Conservation (phyloP, 371 early-diverging fungal genomes). For the Apophysomyces trapeziformis region DNA sequence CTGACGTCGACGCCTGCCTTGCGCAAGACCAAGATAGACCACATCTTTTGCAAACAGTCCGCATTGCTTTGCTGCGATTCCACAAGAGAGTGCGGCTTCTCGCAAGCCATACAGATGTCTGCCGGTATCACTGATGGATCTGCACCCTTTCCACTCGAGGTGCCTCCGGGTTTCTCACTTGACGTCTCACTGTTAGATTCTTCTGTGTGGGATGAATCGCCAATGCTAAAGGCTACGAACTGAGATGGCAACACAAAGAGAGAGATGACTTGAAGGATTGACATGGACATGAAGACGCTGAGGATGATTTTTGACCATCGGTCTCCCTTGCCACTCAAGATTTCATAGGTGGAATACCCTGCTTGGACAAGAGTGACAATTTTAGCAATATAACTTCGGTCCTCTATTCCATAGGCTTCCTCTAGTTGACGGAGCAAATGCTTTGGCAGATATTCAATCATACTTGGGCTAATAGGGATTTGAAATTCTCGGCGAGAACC, state of each 20-base stretch:
- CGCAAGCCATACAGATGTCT: not conserved
- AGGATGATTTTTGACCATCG: not conserved
- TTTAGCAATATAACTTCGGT: not conserved
- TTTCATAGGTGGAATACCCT: conserved; percentile 10
- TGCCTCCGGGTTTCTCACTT: not conserved
- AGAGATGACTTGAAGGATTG: conserved; percentile 3
- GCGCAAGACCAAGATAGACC: not conserved
- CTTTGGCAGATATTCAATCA: not conserved
- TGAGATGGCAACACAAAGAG: conserved; percentile 6
- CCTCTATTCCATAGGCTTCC: conserved; percentile 7
- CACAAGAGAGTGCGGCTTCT: not conserved
- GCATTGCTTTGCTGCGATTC: not conserved
- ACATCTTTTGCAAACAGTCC: not conserved
- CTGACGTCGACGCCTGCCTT: not conserved
- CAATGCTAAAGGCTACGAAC: conserved; percentile 6
- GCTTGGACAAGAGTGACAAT: conserved; percentile 6
- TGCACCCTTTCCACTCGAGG: not conserved
- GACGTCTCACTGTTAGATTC: not conserved
- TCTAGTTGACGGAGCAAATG: not conserved
- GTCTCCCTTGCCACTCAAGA: not conserved
- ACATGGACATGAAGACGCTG: conserved; percentile 8
- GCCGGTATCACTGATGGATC: not conserved
- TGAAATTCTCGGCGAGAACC: conserved; percentile 1
- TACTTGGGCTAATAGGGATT: conserved; percentile 5
- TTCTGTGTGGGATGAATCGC: not conserved